phyloP scores from a whole-genome alignment of 2,329 filamentous ascomycete species.

The Shiraia sp. region DNA sequence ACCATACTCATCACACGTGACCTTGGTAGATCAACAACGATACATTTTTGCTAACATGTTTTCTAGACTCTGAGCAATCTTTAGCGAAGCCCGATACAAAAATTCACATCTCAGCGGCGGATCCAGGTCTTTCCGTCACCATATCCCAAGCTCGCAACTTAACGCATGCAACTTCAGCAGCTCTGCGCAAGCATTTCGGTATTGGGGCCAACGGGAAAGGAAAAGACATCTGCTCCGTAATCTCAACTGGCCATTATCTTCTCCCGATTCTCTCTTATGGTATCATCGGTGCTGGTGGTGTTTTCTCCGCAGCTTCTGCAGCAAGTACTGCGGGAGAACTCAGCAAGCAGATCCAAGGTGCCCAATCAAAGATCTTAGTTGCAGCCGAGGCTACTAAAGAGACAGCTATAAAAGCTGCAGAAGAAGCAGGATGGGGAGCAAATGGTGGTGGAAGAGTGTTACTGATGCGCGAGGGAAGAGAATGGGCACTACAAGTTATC shows the following conservation, averaged over 20 bases:
- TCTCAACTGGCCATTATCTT: constrained; percentile 61
- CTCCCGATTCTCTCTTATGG: constrained; percentile 60
- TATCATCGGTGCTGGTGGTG: constrained; percentile 62
- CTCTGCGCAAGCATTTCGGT: constrained; percentile 58
- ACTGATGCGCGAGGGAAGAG: constrained; percentile 51
- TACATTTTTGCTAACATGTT: constrained; percentile 6
- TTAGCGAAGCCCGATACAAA: constrained; percentile 53
- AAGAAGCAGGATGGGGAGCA: constrained; percentile 47
- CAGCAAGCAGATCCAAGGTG: constrained; percentile 52
- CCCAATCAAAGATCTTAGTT: constrained; percentile 48
- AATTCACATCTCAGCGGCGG: constrained; percentile 61
- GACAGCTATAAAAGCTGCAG: constrained; percentile 54
- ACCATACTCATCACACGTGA: constrained; percentile 3
- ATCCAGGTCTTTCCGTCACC: constrained; percentile 59
- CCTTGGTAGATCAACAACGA: background rate
- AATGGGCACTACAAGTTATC: constrained; percentile 41
- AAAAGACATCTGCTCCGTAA: constrained; percentile 57
- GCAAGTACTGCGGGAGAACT: constrained; percentile 57
- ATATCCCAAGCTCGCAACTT: constrained; percentile 55
- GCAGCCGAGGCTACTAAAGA: constrained; percentile 56
- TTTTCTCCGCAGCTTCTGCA: constrained; percentile 61
- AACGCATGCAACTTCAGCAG: constrained; percentile 58
- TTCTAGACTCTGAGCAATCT: constrained; percentile 32
- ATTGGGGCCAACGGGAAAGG: constrained; percentile 56
- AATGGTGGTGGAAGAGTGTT: constrained; percentile 52